Base-by-base conservation (phyloP, 805 yeast species). In the Wickerhamomyces chaumierensis region DNA sequence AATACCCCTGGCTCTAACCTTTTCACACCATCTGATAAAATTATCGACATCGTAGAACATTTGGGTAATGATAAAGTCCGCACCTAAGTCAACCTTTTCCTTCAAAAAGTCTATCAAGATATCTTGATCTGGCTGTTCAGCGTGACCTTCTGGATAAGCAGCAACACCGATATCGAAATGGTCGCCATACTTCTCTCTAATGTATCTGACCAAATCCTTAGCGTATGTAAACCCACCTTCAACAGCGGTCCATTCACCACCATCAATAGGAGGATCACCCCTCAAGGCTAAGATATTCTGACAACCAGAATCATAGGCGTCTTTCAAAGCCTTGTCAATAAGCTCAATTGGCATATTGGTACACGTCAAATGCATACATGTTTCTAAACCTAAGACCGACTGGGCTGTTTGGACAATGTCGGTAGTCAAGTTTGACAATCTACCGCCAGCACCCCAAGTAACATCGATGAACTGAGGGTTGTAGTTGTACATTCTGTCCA, bases 381-480 rank as follows among this genome's bases (percentile, higher is more conserved):
- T 90, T 53, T 90, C 97, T 43, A 90, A 66, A 8, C 96, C 96
- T 39, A 88, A 66, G 3, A 86, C 88, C 3, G 88, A 78, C 49
- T 88, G 95, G 1, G 96, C 75, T 3, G 94, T 86, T 48, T 86
- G 74, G 5, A 92, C 94, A 73, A 92, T 80, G 48, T 92, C 97
- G 28, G 87, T 81, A 18, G 98, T 87, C 46, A 87, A 64, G 33
- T 77, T 75, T 13, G 94, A 78, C 36, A 81, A 62, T 36, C 94
- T 71, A 5, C 97, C 97, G 32, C 98, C 98, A 3, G 98, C 98
- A 54, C 90, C 90, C 98, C 98, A 92, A 1, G 98, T 92, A 46
- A 92, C 83, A 56, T 92, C 98, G 42, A 92, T 78, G 60, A 92
- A 92, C 46, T 83, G 76, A 2, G 98, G 98, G 46, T 78, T 79